These are phyloP conservation scores for Plasmodium gaboni DNA, from an alignment of 169 alveolate species.

Conservation along the genomic window DNA sequence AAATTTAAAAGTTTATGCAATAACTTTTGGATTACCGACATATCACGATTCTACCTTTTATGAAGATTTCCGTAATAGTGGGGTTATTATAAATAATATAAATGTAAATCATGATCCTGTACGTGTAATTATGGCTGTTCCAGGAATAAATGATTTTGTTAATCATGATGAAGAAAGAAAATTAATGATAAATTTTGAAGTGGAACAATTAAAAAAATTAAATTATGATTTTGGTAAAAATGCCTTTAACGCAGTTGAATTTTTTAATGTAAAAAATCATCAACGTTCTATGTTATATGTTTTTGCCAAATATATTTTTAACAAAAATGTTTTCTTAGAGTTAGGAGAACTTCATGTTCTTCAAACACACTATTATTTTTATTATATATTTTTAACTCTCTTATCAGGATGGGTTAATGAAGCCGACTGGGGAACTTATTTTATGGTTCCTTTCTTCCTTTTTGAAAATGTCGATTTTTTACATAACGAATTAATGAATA, in stretches of 20 bases:
- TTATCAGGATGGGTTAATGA: conserved; percentile 74
- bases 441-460: conserved; percentile 33
- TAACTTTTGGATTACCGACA: conserved; percentile 59
- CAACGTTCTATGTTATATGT: conserved; percentile 27
- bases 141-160: conserved; percentile 18
- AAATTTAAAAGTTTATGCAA: conserved; percentile 19
- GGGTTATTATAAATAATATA: conserved; percentile 45
- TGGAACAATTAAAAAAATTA: conserved; percentile 40
- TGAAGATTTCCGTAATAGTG: conserved; percentile 59
- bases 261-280: conserved; percentile 30
- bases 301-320: conserved; percentile 53
- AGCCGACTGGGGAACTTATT: conserved; percentile 72
- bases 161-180: conserved; percentile 54
- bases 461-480: conserved; percentile 24
- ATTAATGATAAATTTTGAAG: conserved; percentile 15
- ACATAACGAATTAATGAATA: conserved; percentile 47
- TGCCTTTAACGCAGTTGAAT: conserved; percentile 42
- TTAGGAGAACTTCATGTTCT: conserved; percentile 42
- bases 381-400: conserved; percentile 63
- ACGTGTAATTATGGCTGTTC: conserved; percentile 35
- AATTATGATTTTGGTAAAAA: conserved; percentile 63
- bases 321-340: conserved; percentile 42
- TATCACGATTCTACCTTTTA: conserved; percentile 36
- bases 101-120: conserved; percentile 50
- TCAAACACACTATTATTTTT: conserved; percentile 72